Evolutionary conservation across 345 rosid genomes (phyloP), one percentile per base, ranked within the genome.

Genomic region (Cardamine resedifolia): DNA sequence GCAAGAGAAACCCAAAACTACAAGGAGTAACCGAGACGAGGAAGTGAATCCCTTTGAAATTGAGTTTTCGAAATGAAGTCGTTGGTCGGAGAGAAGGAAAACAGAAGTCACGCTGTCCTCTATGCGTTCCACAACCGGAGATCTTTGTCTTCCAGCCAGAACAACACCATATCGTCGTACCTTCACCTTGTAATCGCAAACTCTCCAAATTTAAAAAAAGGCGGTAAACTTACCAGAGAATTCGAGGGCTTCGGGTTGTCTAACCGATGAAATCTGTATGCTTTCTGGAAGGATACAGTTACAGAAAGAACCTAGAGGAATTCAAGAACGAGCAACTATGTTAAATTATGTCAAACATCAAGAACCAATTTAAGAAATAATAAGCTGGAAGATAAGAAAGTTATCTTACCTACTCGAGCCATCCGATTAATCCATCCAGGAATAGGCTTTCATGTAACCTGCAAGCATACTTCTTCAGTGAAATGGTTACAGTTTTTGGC

Each of bases 361-460:
- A 61, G 24, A 51, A 23, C 38, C 38, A 31, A 4, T 27, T 6
- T 9, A 16, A 51, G 56, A 30, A 39, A 51, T 8, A n/a, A 51
- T 30, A 59, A 51, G 33, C 10, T 20, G 20, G 34, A 30, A 26
- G 50, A 50, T 49, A 41, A 75, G 74, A 62, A 34, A 69, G 30
- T 30, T 36, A 11, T 68, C 86, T 84, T 81, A 95, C 99, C 97
- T 43, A 89, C 68, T 66, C 87, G 82, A 74, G 99, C 99, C 82
- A 95, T 80, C 41, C 99, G 81, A 77, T 90, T 95, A 66, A 95
- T 87, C 97, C 97, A 95, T 80, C 97, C 96, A 34, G 99, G 97
- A 76, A 91, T 90, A 53, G 87, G 79, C 81, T 89, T 95, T 79
- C 99, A 94, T 10, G 89, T 88, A 57, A 95, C 82, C 81, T 66